Evolutionary conservation across 2,329 filamentous ascomycete genomes (phyloP).

Genomic region (Talaromyces pinophilus): DNA sequence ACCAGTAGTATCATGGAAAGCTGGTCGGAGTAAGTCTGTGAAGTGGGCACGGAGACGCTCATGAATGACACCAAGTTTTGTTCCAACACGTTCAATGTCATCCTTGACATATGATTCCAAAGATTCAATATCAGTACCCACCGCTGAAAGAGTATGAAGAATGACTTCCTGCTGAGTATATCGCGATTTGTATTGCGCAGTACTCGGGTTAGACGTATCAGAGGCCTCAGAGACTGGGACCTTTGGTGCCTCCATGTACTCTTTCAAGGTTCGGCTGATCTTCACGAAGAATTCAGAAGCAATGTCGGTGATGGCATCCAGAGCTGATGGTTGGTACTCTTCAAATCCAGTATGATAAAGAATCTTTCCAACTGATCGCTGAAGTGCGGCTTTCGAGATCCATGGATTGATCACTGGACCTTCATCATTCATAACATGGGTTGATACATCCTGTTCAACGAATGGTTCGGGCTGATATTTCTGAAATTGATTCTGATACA

Average conservation of each 20-base stretch:
- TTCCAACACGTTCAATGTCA: slow-evolving; percentile 81
- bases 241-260: slow-evolving; percentile 82
- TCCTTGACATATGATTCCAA: slow-evolving; percentile 88
- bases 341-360: slow-evolving; percentile 97
- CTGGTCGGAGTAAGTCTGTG: slow-evolving; percentile 88
- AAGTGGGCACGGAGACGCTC: slow-evolving; percentile 93
- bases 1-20: slow-evolving; percentile 73
- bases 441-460: slow-evolving; percentile 77
- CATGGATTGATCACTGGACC: slow-evolving; percentile 84
- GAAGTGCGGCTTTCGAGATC: slow-evolving; percentile 78
- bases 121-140: slow-evolving; percentile 76
- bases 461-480: slow-evolving; percentile 93
- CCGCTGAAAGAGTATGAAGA: slow-evolving; percentile 80
- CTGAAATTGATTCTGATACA: slow-evolving; percentile 96
- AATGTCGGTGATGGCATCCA: slow-evolving; percentile 87
- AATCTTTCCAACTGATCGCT: slow-evolving; percentile 88
- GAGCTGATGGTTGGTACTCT: slow-evolving; percentile 90
- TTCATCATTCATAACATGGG: slow-evolving; percentile 86
- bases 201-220: slow-evolving; percentile 43
- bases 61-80: slow-evolving; percentile 79
- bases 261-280: slow-evolving; percentile 73
- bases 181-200: slow-evolving; percentile 60
- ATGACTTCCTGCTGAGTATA: slow-evolving; percentile 84
- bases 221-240: slow-evolving; percentile 56
- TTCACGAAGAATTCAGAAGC: slow-evolving; percentile 88